Percentiles rank a stretch among this genome's conserved stretches.
phyloP scores from a whole-genome alignment of 106 monocot species.

The Acorus calamus region DNA sequence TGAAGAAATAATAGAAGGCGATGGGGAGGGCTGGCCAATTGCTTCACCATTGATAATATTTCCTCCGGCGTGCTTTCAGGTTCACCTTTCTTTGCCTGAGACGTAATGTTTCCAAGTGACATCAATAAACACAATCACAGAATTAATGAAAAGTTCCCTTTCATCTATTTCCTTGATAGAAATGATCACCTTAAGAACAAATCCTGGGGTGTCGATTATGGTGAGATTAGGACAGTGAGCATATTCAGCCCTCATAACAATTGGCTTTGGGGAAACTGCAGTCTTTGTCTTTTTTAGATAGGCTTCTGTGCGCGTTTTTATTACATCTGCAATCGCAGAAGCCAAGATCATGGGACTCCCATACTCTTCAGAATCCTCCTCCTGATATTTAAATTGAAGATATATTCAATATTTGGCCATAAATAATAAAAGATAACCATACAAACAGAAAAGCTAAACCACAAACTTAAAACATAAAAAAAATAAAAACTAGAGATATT shows the following conservation, averaged over 20 bases:
- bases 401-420: not conserved
- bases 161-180: not conserved
- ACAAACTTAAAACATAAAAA: not conserved
- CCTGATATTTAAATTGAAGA: conserved; percentile 26
- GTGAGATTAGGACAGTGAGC: conserved; percentile 97
- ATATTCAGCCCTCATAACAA: conserved; percentile 96
- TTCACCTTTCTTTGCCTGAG: conserved; percentile 95
- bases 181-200: conserved; percentile 75
- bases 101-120: not conserved
- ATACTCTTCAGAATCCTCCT: conserved; percentile 98
- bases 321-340: conserved; percentile 80
- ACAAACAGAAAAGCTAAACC: not conserved
- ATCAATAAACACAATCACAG: not conserved
- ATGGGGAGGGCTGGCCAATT: conserved; percentile 83
- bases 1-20: conserved; percentile 90
- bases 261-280: conserved; percentile 82
- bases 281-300: conserved; percentile 60
- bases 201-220: conserved; percentile 98
- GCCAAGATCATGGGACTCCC: conserved; percentile 60
- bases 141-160: not conserved
- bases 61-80: conserved; percentile 76
- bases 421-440: not conserved
- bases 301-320: conserved; percentile 74
- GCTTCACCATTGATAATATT: conserved; percentile 91
- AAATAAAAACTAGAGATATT: no score